A percentile compares a stretch with the other conserved stretches of the same genome.
These are phyloP conservation scores for Cystofilobasidium macerans DNA, from an alignment of 768 basidiomycete genomes.

Conservation along the genomic window DNA sequence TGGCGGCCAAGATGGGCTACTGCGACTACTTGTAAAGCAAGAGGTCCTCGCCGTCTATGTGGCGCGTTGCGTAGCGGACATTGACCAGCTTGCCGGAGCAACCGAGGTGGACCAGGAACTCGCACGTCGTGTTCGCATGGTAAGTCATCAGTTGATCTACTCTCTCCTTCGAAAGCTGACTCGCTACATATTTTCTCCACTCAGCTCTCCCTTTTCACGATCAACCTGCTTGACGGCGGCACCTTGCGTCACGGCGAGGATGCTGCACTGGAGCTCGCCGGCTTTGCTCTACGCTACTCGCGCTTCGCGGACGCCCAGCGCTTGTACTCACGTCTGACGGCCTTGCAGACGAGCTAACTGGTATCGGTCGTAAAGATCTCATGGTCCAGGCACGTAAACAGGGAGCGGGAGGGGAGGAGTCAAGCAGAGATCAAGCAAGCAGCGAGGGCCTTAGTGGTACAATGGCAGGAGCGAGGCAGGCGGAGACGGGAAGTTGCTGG, in stretches of 20 bases:
- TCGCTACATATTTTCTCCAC: too few relatives aligned
- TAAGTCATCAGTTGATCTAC: neutral
- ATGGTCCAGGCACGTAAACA: too few relatives aligned
- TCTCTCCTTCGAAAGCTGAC: neutral
- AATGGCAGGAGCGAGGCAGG: too few relatives aligned
- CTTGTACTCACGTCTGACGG: slow-evolving; percentile 1
- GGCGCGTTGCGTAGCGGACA: neutral
- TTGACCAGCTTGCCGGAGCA: neutral
- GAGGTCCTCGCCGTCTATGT: slow-evolving; percentile 8
- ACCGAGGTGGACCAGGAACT: neutral
- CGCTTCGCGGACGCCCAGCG: slow-evolving; percentile 13
- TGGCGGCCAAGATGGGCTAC: neutral
- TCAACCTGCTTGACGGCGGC: neutral
- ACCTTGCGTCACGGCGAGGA: neutral
- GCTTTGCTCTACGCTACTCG: slow-evolving; percentile 10
- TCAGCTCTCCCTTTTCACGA: neutral
- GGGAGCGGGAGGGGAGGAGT: too few relatives aligned
- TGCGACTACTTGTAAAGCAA: neutral
- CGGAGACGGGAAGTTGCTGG: too few relatives aligned
- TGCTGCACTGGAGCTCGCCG: neutral
- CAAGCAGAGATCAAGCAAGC: too few relatives aligned
- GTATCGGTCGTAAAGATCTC: too few relatives aligned
- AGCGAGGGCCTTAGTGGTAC: too few relatives aligned
- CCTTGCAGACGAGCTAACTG: neutral
- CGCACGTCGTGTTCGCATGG: neutral